Base-by-base conservation (phyloP, 306 rosid species). In the Pueraria montana region DNA sequence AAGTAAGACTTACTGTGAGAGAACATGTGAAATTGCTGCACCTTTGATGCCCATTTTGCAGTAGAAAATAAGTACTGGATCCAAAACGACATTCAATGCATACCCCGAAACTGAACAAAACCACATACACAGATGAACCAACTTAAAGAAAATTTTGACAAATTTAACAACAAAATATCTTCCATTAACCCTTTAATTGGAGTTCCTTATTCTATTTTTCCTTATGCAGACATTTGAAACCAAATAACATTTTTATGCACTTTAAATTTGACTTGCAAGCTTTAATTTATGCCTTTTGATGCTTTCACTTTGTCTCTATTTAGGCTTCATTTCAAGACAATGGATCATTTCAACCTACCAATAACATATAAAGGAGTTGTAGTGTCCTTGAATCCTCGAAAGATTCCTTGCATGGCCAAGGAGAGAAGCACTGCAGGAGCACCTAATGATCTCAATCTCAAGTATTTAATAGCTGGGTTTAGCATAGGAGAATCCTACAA, bases 371-470 rank as follows among this genome's bases (percentile, higher is more conserved):
- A 83, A 74, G 99, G 99, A 80, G 99, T 96, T 76, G 80, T 96
- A 14, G 99, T 92, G 88, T 96, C 99, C 87, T 96, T 96, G 80
- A 96, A 92, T 32, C 99, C 99, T 87, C 99, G 72, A 77, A 92
- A 96, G 81, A 96, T 91, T 78, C 98, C 99, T 88, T 96, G 99
- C 97, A 94, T 96, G 30, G 99, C 99, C 82, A 96, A 84, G n/a
- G 97, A 91, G 23, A 96, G 97, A 91, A 96, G 99, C 85, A 94
- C 98, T 11, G 99, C 99, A 48, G 99, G 99, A 74, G 99, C 97
- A 83, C 99, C 99, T 20, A 96, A 83, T 23, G 99, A 66, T 70
- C 99, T 89, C 84, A 94, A 78, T 49, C 82, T 90, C 85, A 96
- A 86, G 93, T 96, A 96, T 88, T 90, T 88, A 53, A 74, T 77